phyloP scores from a whole-genome alignment of 73 alveolate genomes.

The Durusdinium trenchii region DNA sequence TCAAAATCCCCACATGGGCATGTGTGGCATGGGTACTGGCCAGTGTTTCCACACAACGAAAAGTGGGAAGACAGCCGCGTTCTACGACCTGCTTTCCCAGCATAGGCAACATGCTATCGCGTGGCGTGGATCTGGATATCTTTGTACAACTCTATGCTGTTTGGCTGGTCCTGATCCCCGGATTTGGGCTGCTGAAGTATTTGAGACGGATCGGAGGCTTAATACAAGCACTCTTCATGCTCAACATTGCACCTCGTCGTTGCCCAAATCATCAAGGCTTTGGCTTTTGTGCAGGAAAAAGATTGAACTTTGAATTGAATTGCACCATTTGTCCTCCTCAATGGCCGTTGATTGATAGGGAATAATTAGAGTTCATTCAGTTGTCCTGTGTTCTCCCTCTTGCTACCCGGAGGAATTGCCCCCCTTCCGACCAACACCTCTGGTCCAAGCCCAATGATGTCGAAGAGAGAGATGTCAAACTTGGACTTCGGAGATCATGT shows the following conservation, averaged over 20 bases:
- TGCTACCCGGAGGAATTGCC: not conserved
- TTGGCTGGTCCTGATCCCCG: conserved; percentile 82
- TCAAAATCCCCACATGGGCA: no score
- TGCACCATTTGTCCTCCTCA: not conserved
- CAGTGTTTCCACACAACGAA: no score
- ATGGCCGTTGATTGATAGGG: not conserved
- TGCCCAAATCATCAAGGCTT: not conserved
- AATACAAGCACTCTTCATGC: conserved; percentile 76
- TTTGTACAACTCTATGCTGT: conserved; percentile 76
- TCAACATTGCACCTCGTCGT: conserved; percentile 43
- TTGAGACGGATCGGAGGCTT: conserved; percentile 85
- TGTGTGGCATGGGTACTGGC: no score
- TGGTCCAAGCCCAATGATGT: not conserved
- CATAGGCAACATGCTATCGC: conserved; percentile 17
- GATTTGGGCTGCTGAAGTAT: conserved; percentile 46
- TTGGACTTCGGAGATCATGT: not conserved
- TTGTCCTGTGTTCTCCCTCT: not conserved
- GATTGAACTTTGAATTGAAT: not conserved
- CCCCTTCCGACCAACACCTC: not conserved
- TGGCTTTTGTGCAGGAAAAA: not conserved
- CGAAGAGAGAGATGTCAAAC: not conserved
- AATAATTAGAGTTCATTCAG: no score
- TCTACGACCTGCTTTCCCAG: no score
- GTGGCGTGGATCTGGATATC: conserved; percentile 83
- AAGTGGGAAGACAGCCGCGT: no score